phyloP scores from a whole-genome alignment of 2,329 filamentous ascomycete genomes.

The Exophiala dermatitidis region DNA sequence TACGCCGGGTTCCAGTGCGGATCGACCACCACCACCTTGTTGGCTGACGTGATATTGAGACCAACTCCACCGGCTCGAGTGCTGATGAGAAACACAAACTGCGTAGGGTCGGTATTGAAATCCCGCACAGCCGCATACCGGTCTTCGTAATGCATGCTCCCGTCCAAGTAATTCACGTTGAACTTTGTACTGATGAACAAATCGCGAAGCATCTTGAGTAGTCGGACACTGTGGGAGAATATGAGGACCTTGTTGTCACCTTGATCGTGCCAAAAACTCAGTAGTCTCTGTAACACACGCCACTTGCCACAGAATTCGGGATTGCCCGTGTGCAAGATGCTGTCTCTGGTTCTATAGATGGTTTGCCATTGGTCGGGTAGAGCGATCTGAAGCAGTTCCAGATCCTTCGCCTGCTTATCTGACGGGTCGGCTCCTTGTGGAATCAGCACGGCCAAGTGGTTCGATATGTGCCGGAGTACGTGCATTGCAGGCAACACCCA shows the following conservation, averaged over 20 bases:
- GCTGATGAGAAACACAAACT: constrained; percentile 94
- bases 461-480: constrained; percentile 78
- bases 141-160: constrained; percentile 73
- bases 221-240: constrained; percentile 83
- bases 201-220: constrained; percentile 75
- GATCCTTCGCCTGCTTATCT: constrained; percentile 71
- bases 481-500: constrained; percentile 80
- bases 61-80: constrained; percentile 90
- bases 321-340: constrained; percentile 72
- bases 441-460: constrained; percentile 83
- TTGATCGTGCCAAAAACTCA: constrained; percentile 82
- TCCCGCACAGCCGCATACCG: constrained; percentile 75
- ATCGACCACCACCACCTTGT: constrained; percentile 95
- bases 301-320: constrained; percentile 95
- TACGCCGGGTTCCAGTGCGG: constrained; percentile 97
- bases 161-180: constrained; percentile 85
- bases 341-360: constrained; percentile 68
- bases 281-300: constrained; percentile 78
- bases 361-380: constrained; percentile 68
- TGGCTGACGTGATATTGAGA: constrained; percentile 92
- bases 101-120: constrained; percentile 78
- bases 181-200: constrained; percentile 85
- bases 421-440: constrained; percentile 57
- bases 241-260: constrained; percentile 84
- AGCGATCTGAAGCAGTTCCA: constrained; percentile 65